Evolutionary conservation across 495 filamentous ascomycete species (phyloP).

Genomic region (Pseudomonodictys pantanalensis): DNA sequence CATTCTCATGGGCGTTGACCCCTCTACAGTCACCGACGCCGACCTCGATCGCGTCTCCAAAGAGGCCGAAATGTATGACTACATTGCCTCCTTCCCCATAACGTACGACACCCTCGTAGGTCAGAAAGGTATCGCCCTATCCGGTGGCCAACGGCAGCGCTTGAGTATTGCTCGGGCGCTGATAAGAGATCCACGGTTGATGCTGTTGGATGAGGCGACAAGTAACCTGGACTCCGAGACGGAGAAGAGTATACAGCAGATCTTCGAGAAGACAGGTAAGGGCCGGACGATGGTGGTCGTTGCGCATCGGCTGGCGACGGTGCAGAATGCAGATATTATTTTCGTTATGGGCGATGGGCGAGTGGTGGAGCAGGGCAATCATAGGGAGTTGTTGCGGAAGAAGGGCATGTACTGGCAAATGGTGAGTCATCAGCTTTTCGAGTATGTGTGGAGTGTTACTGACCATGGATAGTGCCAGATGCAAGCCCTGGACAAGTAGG

Average conservation of each 20-base stretch:
- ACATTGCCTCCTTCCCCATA: constrained; percentile 63
- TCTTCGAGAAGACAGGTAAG: constrained; percentile 13
- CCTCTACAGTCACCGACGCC: constrained; percentile 61
- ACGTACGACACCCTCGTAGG: constrained; percentile 90
- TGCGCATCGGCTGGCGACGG: constrained; percentile 12
- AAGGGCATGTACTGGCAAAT: not conserved
- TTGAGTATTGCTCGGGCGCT: constrained; percentile 85
- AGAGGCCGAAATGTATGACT: constrained; percentile 86
- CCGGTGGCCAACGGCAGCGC: constrained; percentile 93
- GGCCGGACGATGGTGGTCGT: constrained; percentile 12
- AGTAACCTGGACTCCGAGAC: constrained; percentile 90
- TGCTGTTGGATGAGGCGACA: constrained; percentile 90
- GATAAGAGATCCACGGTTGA: constrained; percentile 86
- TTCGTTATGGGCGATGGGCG: constrained; percentile 5
- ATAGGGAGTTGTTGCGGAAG: not conserved
- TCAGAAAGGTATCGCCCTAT: constrained; percentile 86
- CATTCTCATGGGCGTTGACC: constrained; percentile 64
- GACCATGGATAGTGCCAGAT: too few relatives aligned
- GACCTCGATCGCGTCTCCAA: constrained; percentile 70
- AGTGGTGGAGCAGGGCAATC: not conserved
- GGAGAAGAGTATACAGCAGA: constrained; percentile 79
- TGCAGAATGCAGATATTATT: constrained; percentile 11
- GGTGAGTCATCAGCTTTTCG: too few relatives aligned
- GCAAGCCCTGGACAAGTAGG: too few relatives aligned
- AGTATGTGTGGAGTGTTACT: too few relatives aligned